A percentile compares a stretch with the other conserved stretches of the same genome.
phyloP scores from a whole-genome alignment of 2,329 filamentous ascomycete species.

The Sphaceloma murrayae region DNA sequence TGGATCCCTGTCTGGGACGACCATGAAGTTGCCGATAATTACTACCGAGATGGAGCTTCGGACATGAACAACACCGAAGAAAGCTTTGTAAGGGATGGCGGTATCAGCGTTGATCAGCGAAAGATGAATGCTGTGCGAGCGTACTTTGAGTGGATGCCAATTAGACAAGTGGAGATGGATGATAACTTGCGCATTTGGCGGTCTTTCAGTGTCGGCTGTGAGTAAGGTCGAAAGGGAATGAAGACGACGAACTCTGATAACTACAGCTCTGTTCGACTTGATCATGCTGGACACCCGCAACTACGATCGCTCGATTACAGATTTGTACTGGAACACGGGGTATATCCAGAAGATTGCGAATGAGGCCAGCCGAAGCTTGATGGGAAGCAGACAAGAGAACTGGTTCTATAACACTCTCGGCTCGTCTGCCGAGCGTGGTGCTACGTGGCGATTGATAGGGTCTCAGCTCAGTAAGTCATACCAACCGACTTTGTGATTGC shows the following conservation, averaged over 20 bases:
- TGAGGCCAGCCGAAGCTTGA: slow-evolving; percentile 57
- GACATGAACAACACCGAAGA: slow-evolving; percentile 57
- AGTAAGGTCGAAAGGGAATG: neutral
- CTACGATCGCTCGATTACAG: slow-evolving; percentile 58
- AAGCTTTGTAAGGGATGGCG: slow-evolving; percentile 49
- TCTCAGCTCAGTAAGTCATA: slow-evolving; percentile 46
- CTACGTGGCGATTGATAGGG: slow-evolving; percentile 61
- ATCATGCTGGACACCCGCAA: slow-evolving; percentile 61
- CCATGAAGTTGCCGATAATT: slow-evolving; percentile 57
- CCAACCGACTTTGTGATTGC: neutral
- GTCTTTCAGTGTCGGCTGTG: slow-evolving; percentile 52
- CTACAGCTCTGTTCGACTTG: slow-evolving; percentile 48
- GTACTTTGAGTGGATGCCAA: slow-evolving; percentile 58
- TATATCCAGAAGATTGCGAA: slow-evolving; percentile 55
- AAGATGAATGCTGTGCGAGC: slow-evolving; percentile 65
- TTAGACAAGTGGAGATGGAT: slow-evolving; percentile 56
- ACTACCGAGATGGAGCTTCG: slow-evolving; percentile 52
- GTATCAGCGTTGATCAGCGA: slow-evolving; percentile 58
- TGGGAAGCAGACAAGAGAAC: slow-evolving; percentile 63
- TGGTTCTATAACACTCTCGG: slow-evolving; percentile 55
- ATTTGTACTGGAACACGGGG: slow-evolving; percentile 47
- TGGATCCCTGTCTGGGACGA: slow-evolving; percentile 60
- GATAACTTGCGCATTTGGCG: slow-evolving; percentile 62
- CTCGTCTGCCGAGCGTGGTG: slow-evolving; percentile 48
- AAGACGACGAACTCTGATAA: neutral